Percentiles rank a stretch among this genome's conserved stretches.
Evolutionary conservation across 805 yeast genomes (phyloP).

Genomic region (Diddensiella santjacobensis): DNA sequence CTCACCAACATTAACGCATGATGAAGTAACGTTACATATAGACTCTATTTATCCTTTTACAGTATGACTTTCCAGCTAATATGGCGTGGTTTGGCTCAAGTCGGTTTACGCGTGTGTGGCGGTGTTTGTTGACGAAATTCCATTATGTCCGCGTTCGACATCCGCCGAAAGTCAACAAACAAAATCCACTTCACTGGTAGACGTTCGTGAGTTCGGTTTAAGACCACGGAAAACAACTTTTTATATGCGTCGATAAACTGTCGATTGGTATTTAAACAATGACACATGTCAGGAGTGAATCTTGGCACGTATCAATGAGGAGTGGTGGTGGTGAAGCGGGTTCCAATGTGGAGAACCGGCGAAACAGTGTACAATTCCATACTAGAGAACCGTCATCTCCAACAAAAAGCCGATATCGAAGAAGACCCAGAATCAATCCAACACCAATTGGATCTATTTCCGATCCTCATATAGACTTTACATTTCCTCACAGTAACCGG

Average conservation of each 20-base stretch:
- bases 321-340: background rate
- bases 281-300: constrained; percentile 16
- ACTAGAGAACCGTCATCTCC: constrained; percentile 1
- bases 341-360: background rate
- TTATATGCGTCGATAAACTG: too few relatives aligned
- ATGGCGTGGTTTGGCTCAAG: too few relatives aligned
- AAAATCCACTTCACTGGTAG: too few relatives aligned
- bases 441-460: constrained; percentile 10
- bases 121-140: too few relatives aligned
- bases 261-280: too few relatives aligned
- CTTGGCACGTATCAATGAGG: constrained; percentile 17
- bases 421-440: constrained; percentile 8
- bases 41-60: background rate
- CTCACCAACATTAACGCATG: constrained; percentile 11
- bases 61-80: too few relatives aligned
- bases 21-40: too few relatives aligned
- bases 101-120: too few relatives aligned
- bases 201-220: too few relatives aligned
- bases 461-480: constrained; percentile 1
- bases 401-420: constrained; percentile 3
- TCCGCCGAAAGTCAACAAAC: too few relatives aligned
- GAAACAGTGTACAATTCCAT: background rate
- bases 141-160: too few relatives aligned
- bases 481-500: constrained; percentile 2
- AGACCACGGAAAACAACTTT: too few relatives aligned